These are phyloP conservation scores for Albophoma yamanashiensis DNA, from an alignment of 2,329 filamentous ascomycete species.

Conservation along the genomic window DNA sequence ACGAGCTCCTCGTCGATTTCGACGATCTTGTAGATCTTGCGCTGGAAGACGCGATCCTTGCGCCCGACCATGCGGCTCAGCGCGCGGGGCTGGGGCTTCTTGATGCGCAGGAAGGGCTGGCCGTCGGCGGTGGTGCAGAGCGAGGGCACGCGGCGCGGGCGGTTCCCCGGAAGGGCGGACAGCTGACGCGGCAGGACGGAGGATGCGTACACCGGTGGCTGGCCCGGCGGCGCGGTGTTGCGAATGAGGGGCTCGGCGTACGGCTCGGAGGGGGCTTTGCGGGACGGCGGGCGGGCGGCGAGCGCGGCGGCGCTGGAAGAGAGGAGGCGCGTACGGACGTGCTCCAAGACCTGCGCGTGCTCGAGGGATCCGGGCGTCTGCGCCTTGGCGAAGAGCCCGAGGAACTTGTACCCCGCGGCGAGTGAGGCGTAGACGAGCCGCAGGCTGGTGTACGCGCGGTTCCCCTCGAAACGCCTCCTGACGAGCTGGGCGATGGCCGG, in stretches of 20 bases:
- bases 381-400: constrained; percentile 28
- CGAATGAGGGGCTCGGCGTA: constrained; percentile 19
- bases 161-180: constrained; percentile 22
- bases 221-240: constrained; percentile 20
- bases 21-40: constrained; percentile 25
- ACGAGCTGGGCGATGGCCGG: constrained; percentile 36
- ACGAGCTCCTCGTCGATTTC: constrained; percentile 27
- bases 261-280: constrained; percentile 7
- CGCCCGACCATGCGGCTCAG: constrained; percentile 48
- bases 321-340: constrained; percentile 23
- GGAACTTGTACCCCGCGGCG: constrained; percentile 54
- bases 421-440: constrained; percentile 53
- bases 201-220: constrained; percentile 36
- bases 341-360: constrained; percentile 27
- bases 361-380: constrained; percentile 25
- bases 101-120: constrained; percentile 54
- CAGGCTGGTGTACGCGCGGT: constrained; percentile 45
- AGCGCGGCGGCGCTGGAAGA: constrained; percentile 11
- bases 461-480: constrained; percentile 50
- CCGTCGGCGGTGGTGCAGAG: constrained; percentile 41
- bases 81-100: constrained; percentile 51
- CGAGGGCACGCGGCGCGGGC: constrained; percentile 38
- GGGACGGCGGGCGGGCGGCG: constrained; percentile 6
- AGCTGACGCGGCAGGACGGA: constrained; percentile 36
- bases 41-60: constrained; percentile 33